Evolutionary conservation across 345 rosid genomes (phyloP), one percentile per base, ranked within the genome.

Genomic region (Raphanus sativus): DNA sequence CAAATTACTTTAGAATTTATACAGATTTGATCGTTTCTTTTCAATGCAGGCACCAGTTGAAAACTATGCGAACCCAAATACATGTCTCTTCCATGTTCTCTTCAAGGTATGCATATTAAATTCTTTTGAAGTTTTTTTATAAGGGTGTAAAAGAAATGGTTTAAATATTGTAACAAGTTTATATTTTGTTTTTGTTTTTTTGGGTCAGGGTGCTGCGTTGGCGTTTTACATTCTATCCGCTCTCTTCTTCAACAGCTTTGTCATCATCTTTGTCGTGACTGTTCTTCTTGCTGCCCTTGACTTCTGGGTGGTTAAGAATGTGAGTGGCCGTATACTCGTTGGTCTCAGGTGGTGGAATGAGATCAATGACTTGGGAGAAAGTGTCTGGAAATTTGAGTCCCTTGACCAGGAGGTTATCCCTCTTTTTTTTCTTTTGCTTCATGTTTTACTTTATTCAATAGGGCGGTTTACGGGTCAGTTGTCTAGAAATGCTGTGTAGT

Each of bases 291-390:
- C 92, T 60, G 97, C 99, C 7, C 90, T 95, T 73, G 99, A 95
- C 79, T 95, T 95, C 81, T 95, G 99, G 98, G 99, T 95, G 7
- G 98, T 95, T 74, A 95, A 95, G 87, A 96, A 96, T 83, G 98
- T 96, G 12, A 96, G 99, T 80, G 99, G 99, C 33, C 96, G 99
- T 54, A 96, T 96, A 55, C 86, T 96, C 69, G 99, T 96, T 73
- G 99, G 99, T 77, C 84, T 96, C 80, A 89, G 99, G 86, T 96
- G 99, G 99, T 96, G 99, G 99, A 96, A 96, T 55, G 99, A 96
- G 86, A 93, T 93, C 70, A 82, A 96, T 84, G 98, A 96, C 80
- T 85, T 90, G 66, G 99, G 95, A 62, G 99, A 96, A 86, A 96
- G 99, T 66, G 97, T 96, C 5, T 96, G 99, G 99, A 90, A 79